Base-by-base conservation (phyloP, 371 early-diverging fungal species). In the Mucor indicus region DNA sequence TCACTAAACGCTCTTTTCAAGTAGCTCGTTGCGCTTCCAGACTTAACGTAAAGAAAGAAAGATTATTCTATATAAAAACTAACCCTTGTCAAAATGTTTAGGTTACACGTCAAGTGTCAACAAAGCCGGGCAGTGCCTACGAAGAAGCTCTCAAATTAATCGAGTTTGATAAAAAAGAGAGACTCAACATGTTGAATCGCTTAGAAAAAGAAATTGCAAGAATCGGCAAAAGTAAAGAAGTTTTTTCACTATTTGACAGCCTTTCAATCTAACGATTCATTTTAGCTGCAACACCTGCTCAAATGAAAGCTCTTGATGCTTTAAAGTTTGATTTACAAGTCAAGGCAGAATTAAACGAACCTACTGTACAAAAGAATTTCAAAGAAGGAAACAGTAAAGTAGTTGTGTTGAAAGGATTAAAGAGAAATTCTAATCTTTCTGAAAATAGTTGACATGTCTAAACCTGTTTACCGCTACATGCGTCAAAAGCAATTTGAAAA, bases 81-180 rank as follows among this genome's bases (percentile, higher is more conserved):
- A n/a, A n/a, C n/a, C n/a, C n/a, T n/a, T n/a, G n/a, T n/a, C n/a
- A n/a, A n/a, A n/a, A n/a, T n/a, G n/a, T n/a, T 13, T 48, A 55
- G 55, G 44, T 21, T 41, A 37, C 44, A 53, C 56, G 64, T 38
- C 25, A 50, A 23, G 53, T 57, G 45, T 59, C 60, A 27, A 50
- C 56, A n/a, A 38, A 48, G 19, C 12, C 49, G n/a, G 9, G 48
- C 6, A n/a, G n/a, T n/a, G 86, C 89, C 15, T 90, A 83, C 57
- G 86, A 87, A 38, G 86, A 87, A 60, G 90, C 90, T 2, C 57
- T 90, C n/a, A 80, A 81, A 62, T 60, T 86, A 41, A 86, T 90
- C 39, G 67, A 76, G 35, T 57, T 65, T n/a, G 87, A 88, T 58
- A 81, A 78, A 59, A 56, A 68, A 27, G 75, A 74, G 45, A 76